Percentiles rank a stretch among this genome's conserved stretches.
Evolutionary conservation across 2,329 filamentous ascomycete genomes (phyloP).

Genomic region (Phaeoacremonium minimum): DNA sequence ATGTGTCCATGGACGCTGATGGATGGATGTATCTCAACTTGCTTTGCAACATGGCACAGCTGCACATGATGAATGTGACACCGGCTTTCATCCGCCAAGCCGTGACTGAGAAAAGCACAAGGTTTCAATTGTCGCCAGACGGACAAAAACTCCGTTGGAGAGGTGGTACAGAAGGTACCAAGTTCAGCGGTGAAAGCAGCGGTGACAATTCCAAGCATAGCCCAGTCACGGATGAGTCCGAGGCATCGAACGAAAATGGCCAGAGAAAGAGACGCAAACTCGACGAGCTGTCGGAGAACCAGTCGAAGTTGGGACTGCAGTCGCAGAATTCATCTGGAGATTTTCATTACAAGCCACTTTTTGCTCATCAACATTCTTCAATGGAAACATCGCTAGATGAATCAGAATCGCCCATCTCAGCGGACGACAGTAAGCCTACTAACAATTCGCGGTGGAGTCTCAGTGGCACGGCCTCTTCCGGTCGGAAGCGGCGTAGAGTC

Average conservation of each 20-base stretch:
- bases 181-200: conserved; percentile 60
- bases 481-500: conserved; percentile 46
- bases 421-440: conserved; percentile 43
- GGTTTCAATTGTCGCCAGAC: conserved; percentile 73
- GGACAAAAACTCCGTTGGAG: conserved; percentile 78
- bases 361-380: conserved; percentile 44
- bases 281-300: conserved; percentile 29
- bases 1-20: conserved; percentile 58
- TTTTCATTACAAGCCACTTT: conserved; percentile 63
- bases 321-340: conserved; percentile 32
- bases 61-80: conserved; percentile 82
- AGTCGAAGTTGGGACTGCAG: conserved; percentile 33
- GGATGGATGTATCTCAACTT: conserved; percentile 84
- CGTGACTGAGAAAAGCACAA: conserved; percentile 64
- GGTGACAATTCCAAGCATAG: conserved; percentile 41
- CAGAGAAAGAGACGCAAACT: conserved; percentile 43
- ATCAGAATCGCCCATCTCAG: conserved; percentile 35
- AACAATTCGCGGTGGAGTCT: conserved; percentile 39
- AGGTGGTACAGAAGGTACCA: conserved; percentile 62
- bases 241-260: conserved; percentile 34
- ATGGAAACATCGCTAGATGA: conserved; percentile 44
- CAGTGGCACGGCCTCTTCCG: conserved; percentile 42
- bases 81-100: conserved; percentile 72
- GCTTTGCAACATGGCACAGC: conserved; percentile 74
- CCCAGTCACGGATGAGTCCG: conserved; percentile 45